Evolutionary conservation across 441 rosid species (phyloP), one percentile per base, ranked within the genome.

Genomic region (Eutrema salsugineum): DNA sequence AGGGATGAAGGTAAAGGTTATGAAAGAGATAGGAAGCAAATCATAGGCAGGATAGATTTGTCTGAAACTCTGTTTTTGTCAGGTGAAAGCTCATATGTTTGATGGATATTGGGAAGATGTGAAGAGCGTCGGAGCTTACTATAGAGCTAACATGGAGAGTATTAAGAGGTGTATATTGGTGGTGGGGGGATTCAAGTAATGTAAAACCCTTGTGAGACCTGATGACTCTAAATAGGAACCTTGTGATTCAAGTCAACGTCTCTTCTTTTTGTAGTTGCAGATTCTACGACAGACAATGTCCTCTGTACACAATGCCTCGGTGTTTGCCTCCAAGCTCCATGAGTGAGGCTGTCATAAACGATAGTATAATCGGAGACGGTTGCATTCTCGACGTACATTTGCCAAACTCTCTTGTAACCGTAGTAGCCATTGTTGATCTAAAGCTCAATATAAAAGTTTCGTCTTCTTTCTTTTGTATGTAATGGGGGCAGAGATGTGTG

Each of bases 71-170:
- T 66, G 58, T 57, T 51, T 58, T 66, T n/a, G n/a, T 71, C 86
- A 92, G 98, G 89, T 93, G 70, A 81, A 77, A 56, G 88, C 86
- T 65, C 81, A 85, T 79, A 63, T 75, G 40, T 89, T 89, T 58
- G 83, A 85, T 48, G 97, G 93, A 17, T 88, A 87, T 58, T 91
- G 97, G 98, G 93, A 88, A 77, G 94, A 89, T 70, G 77, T 89
- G 83, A 73, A 78, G 71, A 93, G 82, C 85, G 72, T 91, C 68
- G 73, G 81, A 74, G 91, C 91, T 32, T 91, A 87, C 75, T 89
- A 93, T 73, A 71, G 69, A 36, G 96, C 97, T 14, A 93, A 87
- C 73, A 88, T 93, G 89, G 91, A 89, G 60, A 82, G 80, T 81
- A 79, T 82, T 44, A 88, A 80, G 84, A 81, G 78, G 72, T 71